Base-by-base conservation (phyloP, 306 rosid species). In the Ochetophila trinervis region DNA sequence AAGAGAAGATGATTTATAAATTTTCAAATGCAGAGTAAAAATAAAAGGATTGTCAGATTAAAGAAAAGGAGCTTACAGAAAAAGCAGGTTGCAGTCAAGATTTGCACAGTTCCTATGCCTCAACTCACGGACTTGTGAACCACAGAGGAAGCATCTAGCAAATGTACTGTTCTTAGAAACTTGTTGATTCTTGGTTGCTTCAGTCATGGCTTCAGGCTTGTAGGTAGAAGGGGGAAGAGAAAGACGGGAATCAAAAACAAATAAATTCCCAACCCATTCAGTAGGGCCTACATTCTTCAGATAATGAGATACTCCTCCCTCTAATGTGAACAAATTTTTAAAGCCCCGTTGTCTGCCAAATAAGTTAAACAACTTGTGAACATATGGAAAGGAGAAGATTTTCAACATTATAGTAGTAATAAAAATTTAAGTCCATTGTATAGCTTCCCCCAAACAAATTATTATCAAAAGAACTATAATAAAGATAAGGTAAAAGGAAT, bases 61-160 rank as follows among this genome's bases (percentile, higher is more conserved):
- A 57, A 30, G 9, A 17, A 68, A 45, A 17, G 74, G 71, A 63
- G 51, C 98, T 84, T 84, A 89, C 97, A 93, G 83, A 42, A 84
- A 86, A 60, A 93, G 97, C 34, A 89, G 80, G 66, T 89, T 93
- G 81, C 98, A 93, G 79, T 93, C 98, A 17, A 89, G 76, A 84
- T 93, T 93, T 57, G 97, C 97, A 57, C 97, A 89, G 79, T 93
- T 89, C 60, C 97, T 83, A 48, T 93, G 98, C 82, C 88, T 84
- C 62, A 93, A 72, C 79, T 86, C 90, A 63, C 71, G 63, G 72
- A 89, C 94, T 69, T 79, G 77, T 54, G 69, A 82, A 75, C 68
- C 60, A 67, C 97, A 89, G 47, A 81, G 20, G 70, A 80, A 83
- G 84, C 98, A 93, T 74, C 84, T 80, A 30, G 94, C 94, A 47